Conservation (phyloP, 331 rosid genomes). For the Arachis monticola region DNA sequence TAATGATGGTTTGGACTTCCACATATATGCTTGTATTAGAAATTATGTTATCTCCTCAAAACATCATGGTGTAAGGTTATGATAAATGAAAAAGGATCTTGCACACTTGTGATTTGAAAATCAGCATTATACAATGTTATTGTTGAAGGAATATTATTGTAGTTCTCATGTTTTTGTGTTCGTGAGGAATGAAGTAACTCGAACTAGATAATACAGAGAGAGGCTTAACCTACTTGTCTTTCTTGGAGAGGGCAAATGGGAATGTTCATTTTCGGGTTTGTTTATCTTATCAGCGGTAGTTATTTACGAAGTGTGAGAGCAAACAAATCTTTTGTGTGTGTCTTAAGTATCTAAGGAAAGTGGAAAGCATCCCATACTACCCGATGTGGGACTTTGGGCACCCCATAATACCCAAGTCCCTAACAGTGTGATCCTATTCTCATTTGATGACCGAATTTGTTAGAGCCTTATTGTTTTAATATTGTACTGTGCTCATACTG, state of each 20-base stretch:
- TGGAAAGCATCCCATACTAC: too few species aligned
- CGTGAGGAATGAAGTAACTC: background rate
- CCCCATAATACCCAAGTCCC: too few species aligned
- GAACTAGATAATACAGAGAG: background rate
- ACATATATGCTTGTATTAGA: background rate
- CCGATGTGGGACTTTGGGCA: too few species aligned
- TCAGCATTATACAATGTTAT: too few species aligned
- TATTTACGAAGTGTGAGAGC: conserved; percentile 18
- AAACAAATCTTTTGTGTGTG: too few species aligned
- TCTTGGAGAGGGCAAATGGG: too few species aligned
- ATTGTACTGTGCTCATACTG: background rate
- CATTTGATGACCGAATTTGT: conserved; percentile 3
- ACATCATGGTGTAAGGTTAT: background rate
- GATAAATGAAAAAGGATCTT: conserved; percentile 16
- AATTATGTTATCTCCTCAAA: conserved; percentile 1
- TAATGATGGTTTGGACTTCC: background rate
- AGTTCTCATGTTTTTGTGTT: conserved; percentile 7
- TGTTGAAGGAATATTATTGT: conserved; percentile 17
- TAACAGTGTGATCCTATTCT: background rate
- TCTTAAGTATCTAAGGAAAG: too few species aligned
- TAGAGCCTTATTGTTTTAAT: conserved; percentile 7
- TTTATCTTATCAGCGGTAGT: conserved; percentile 20
- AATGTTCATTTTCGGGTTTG: conserved; percentile 26
- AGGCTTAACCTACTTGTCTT: too few species aligned
- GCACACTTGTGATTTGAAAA: conserved; percentile 9